Evolutionary conservation across 2,329 filamentous ascomycete genomes (phyloP).

Genomic region (Drechslera avenae): DNA sequence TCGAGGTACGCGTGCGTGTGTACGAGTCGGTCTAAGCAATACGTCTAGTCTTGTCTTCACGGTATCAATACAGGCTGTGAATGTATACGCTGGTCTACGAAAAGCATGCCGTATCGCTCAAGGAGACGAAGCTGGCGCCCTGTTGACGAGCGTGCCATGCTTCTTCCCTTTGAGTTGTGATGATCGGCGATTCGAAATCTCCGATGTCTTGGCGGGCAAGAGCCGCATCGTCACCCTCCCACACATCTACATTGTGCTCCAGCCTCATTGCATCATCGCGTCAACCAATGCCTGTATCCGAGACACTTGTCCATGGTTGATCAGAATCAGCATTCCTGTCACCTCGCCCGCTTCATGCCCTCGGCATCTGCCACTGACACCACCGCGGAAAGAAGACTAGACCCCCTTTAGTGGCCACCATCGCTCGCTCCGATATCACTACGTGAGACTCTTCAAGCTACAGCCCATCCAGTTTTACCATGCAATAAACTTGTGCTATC

Average conservation of each 20-base stretch:
- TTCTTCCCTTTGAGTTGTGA: slow-evolving; percentile 6
- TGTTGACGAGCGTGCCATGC: not conserved
- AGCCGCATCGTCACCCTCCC: slow-evolving; percentile 14
- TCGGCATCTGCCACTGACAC: not conserved
- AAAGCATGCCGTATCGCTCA: slow-evolving; percentile 20
- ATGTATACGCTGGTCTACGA: slow-evolving; percentile 10
- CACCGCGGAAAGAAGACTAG: not conserved
- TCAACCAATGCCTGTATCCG: not conserved
- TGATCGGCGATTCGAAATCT: slow-evolving; percentile 22
- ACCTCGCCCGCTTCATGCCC: not conserved
- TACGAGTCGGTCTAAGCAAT: not conserved
- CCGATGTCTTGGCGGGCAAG: slow-evolving; percentile 18
- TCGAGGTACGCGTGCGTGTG: not conserved
- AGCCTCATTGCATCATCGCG: not conserved
- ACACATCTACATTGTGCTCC: slow-evolving; percentile 1
- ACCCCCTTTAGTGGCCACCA: no score
- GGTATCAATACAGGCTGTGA: slow-evolving; percentile 5
- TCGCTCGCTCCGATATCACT: no score
- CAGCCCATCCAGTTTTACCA: not conserved
- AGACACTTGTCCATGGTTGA: not conserved
- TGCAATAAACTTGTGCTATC: not conserved
- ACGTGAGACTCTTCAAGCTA: not conserved
- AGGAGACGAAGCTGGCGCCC: slow-evolving; percentile 20
- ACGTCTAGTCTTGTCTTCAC: no score
- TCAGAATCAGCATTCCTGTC: not conserved